Conservation (phyloP, 1,139 yeast species). For the Eremothecium gossypii region DNA sequence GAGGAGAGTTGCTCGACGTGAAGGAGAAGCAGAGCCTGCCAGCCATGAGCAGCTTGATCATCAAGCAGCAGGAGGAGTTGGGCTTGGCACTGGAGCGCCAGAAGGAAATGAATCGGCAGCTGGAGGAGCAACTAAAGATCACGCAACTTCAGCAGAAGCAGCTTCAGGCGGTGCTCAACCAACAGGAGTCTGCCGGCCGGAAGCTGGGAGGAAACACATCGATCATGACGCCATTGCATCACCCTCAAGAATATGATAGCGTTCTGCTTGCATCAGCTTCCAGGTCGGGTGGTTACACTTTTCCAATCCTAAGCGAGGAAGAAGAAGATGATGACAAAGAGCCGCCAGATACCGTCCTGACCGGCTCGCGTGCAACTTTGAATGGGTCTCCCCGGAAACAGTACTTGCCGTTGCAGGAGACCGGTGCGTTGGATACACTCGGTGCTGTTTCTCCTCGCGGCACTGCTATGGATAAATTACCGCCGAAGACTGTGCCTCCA, state of each 20-base stretch:
- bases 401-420: not conserved
- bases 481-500: not conserved
- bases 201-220: not conserved
- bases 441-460: not conserved
- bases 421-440: not conserved
- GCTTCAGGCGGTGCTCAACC: slow-evolving; percentile 18
- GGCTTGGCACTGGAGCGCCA: slow-evolving; percentile 26
- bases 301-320: slow-evolving; percentile 22
- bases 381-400: slow-evolving; percentile 1
- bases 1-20: slow-evolving; percentile 7
- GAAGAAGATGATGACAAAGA: not conserved
- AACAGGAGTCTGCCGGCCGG: slow-evolving; percentile 18
- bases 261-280: slow-evolving; percentile 21
- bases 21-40: not conserved
- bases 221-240: not conserved
- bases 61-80: slow-evolving; percentile 26
- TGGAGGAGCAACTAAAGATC: slow-evolving; percentile 23
- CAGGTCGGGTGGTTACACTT: slow-evolving; percentile 25
- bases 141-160: slow-evolving; percentile 24
- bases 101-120: slow-evolving; percentile 22
- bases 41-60: slow-evolving; percentile 13
- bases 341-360: not conserved
- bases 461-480: not conserved
- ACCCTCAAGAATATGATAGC: not conserved
- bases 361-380: not conserved